Base-by-base conservation (phyloP, 2,329 filamentous ascomycete genomes). In the Eutypella sp. region DNA sequence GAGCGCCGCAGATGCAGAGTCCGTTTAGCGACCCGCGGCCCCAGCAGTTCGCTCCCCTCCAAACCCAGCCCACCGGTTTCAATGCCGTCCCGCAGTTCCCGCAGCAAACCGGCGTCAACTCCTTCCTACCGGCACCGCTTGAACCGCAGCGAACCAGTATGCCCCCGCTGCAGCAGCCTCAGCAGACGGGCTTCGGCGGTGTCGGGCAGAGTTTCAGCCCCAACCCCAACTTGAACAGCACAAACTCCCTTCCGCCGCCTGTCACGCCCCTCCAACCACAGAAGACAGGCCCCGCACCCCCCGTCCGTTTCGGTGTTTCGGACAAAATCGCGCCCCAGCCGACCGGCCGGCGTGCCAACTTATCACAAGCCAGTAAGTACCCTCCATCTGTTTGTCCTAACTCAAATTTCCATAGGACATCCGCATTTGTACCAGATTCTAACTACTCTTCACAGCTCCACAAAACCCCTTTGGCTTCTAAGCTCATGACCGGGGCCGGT, bases 361-460 rank as follows among this genome's bases (percentile, higher is more conserved):
- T 99, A 56, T 78, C 87, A 43, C 88, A 95, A 81, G 93, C 93
- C 61, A 99, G 92, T 97, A 84, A 86, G 92, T 91, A 47, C 25
- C n/a, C n/a, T n/a, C n/a, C n/a, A n/a, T 39, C n/a, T 20, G 20
- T 25, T 41, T 23, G 10, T 25, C n/a, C 29, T 19, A 13, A 3
- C 10, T 5, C 25, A 29, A 29, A 29, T 29, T 7, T 13, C 25
- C 13, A 29, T 29, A 29, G 7, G 7, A 13, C 25, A 33, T n/a
- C n/a, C 29, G 5, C 11, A 15, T 33, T 33, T 15, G 11, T 29
- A 29, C 25, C 25, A 29, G 25, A 33, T 42, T 23, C 57, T 57
- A 48, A 60, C 41, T 22, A 19, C 19, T 19, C 13, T 37, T 16
- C 11, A 15, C 31, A 78, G 75, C 75, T 24, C 75, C 75, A 11